Evolutionary conservation across 106 monocot genomes (phyloP).

Genomic region (Apostasia shenzhenica): DNA sequence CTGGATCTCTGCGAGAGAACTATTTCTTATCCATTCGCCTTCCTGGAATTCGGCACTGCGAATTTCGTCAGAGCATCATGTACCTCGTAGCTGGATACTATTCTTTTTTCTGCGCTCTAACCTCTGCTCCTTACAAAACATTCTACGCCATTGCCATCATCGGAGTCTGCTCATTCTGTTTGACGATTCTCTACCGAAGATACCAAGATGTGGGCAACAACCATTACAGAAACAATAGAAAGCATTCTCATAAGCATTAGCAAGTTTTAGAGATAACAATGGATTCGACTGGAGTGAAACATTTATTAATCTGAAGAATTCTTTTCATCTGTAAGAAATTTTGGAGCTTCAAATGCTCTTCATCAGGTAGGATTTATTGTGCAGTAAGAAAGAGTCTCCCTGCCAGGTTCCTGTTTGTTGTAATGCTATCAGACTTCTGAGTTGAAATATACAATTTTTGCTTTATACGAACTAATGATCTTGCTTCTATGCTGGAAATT

Average conservation of each 20-base stretch:
- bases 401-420: too few species aligned
- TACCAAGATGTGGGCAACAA: slow-evolving; percentile 30
- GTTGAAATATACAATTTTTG: too few species aligned
- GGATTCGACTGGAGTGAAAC: too few species aligned
- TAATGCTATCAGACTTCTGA: too few species aligned
- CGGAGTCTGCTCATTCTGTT: slow-evolving; percentile 49
- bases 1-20: slow-evolving; percentile 52
- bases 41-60: slow-evolving; percentile 10
- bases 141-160: slow-evolving; percentile 65
- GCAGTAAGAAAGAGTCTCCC: too few species aligned
- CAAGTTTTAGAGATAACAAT: too few species aligned
- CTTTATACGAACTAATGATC: too few species aligned
- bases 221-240: slow-evolving; percentile 36
- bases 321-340: too few species aligned
- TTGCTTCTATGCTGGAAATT: too few species aligned
- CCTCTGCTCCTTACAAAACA: slow-evolving; percentile 49
- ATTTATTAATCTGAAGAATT: too few species aligned
- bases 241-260: slow-evolving; percentile 79
- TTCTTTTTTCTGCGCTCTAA: slow-evolving; percentile 47
- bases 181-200: slow-evolving; percentile 36
- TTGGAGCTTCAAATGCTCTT: too few species aligned
- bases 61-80: slow-evolving; percentile 45
- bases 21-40: slow-evolving; percentile 32
- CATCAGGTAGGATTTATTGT: too few species aligned
- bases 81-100: slow-evolving; percentile 80